Conservation (phyloP, 1,139 yeast species). For the Pneumocystis murina region DNA sequence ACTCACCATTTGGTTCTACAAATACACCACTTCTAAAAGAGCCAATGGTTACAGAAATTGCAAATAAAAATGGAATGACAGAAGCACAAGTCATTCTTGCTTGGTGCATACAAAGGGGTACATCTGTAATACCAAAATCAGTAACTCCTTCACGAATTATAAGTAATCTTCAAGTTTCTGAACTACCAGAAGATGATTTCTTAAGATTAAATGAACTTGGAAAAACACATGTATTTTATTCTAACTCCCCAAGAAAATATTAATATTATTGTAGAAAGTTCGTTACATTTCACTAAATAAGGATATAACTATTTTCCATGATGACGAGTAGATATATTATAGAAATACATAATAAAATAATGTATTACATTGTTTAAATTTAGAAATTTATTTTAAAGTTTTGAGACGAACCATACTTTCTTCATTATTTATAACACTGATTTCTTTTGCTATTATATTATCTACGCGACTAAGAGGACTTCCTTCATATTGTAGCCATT, state of each 20-base stretch:
- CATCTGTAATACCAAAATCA: slow-evolving; percentile 61
- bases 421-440: background rate
- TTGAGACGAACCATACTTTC: background rate
- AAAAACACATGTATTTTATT: background rate
- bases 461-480: background rate
- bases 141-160: slow-evolving; percentile 44
- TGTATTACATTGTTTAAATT: background rate
- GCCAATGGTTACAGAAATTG: slow-evolving; percentile 37
- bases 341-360: background rate
- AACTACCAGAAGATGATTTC: slow-evolving; percentile 42
- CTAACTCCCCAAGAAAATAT: background rate
- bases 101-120: slow-evolving; percentile 50
- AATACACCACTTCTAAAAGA: slow-evolving; percentile 28
- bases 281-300: background rate
- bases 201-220: background rate
- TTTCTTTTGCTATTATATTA: background rate
- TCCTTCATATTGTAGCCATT: background rate
- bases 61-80: slow-evolving; percentile 35
- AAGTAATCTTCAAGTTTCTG: slow-evolving; percentile 36
- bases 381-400: background rate
- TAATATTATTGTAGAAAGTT: background rate
- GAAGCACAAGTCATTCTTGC: slow-evolving; percentile 56
- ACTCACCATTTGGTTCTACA: slow-evolving; percentile 16
- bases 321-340: background rate
- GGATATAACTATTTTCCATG: background rate